Evolutionary conservation across 2,329 filamentous ascomycete species (phyloP), one percentile per base, ranked within the genome.

Genomic region (Fusarium luffae): DNA sequence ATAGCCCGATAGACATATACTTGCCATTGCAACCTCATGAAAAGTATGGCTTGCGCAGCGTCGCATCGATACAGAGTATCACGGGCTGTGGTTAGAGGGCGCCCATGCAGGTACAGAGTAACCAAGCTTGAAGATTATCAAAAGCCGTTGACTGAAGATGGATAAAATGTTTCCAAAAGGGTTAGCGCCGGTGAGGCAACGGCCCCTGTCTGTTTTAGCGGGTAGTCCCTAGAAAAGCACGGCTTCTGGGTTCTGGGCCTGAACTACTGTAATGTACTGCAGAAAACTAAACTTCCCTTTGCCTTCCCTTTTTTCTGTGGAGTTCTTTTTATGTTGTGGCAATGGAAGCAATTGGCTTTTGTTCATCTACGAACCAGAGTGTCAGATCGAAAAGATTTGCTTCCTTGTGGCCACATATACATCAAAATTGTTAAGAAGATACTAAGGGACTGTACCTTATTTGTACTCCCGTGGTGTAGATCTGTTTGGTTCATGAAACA

Each of bases 61-160:
- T 41, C 32, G 16, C 14, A 21, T 28, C 18, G 34, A 5, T 12
- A 37, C 10, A 37, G 18, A 37, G 34, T 37, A 37, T 37, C 34
- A 25, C 21, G 7, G 34, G 25, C 19, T 19, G 32, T 34, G 25
- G 18, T 18, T 10, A 30, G 34, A 49, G 18, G n/a, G 34, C 5
- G 18, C 6, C 25, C 42, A 30, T 27, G 54, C 52, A 66, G 52
- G 67, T 27, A 51, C 52, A 66, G 52, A 64, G 59, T 66, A 51
- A 51, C 51, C 48, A 66, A 54, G 69, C 65, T 68, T 69, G 65
- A 60, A 62, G 67, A 70, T 60, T 34, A 60, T 63, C 42, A 32
- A 27, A 44, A 57, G 50, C 43, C 44, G 49, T 32, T 63, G 37
- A 63, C 28, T 51, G 21, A 40, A 40, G 48, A 43, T 52, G 48